Percentiles rank a stretch among this genome's conserved stretches.
Evolutionary conservation across 2,329 filamentous ascomycete genomes (phyloP).

Genomic region (Sporothrix schenckii): DNA sequence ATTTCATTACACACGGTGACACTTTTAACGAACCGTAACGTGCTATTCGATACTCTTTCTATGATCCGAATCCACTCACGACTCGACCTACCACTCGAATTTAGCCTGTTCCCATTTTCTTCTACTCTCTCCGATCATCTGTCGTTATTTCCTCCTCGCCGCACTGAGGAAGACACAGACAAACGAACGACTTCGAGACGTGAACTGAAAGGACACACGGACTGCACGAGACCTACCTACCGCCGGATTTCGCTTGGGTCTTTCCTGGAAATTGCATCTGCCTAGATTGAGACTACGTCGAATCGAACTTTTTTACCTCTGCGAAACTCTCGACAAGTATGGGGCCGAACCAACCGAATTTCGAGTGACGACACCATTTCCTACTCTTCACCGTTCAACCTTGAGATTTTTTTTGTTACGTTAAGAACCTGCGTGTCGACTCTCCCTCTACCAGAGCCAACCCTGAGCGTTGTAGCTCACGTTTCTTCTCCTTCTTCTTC

Average conservation of each 20-base stretch:
- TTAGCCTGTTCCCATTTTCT: conserved; percentile 16
- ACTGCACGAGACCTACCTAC: neutral
- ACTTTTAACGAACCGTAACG: neutral
- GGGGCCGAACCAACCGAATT: conserved; percentile 1
- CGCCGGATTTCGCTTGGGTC: neutral
- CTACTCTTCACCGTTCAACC: neutral
- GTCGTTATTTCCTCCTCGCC: neutral
- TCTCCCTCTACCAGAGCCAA: neutral
- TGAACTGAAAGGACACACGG: neutral
- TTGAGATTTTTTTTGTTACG: neutral
- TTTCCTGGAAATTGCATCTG: neutral
- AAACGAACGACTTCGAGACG: neutral
- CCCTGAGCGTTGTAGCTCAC: neutral
- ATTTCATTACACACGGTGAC: neutral
- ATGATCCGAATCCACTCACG: neutral
- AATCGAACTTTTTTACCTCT: neutral
- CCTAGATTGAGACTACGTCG: neutral
- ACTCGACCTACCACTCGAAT: conserved; percentile 2
- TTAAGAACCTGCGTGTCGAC: neutral
- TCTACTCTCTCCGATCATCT: neutral
- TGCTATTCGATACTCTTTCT: neutral
- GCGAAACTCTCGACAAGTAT: neutral
- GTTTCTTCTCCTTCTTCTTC: neutral
- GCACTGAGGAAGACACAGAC: neutral
- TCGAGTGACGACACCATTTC: neutral